Conservation (phyloP, 306 rosid genomes). For the Echinosophora koreensis region DNA sequence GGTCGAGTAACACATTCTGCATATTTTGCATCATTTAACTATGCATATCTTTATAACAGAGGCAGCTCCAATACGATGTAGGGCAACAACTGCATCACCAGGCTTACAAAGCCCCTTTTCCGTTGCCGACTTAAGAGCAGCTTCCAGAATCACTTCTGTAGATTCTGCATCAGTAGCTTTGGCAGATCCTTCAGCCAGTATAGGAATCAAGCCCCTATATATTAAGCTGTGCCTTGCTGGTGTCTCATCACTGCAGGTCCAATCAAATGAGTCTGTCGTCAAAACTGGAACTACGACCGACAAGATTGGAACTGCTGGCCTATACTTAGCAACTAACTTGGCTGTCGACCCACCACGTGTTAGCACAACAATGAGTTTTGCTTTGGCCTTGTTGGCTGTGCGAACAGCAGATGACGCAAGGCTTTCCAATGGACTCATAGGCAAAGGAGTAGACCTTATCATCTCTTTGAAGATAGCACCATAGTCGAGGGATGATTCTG, state of each 20-base stretch:
- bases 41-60: slow-evolving; percentile 92
- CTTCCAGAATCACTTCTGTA: slow-evolving; percentile 90
- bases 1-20: slow-evolving; percentile 34
- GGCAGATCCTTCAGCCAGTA: slow-evolving; percentile 94
- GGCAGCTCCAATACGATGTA: slow-evolving; percentile 89
- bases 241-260: slow-evolving; percentile 90
- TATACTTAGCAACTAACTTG: slow-evolving; percentile 88
- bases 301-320: slow-evolving; percentile 96
- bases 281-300: slow-evolving; percentile 94
- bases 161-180: slow-evolving; percentile 99
- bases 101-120: slow-evolving; percentile 75
- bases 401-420: slow-evolving; percentile 97
- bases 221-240: slow-evolving; percentile 97
- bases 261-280: slow-evolving; percentile 88
- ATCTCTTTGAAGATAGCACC: slow-evolving; percentile 92
- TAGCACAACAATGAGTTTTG: slow-evolving; percentile 87
- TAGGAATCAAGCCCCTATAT: slow-evolving; percentile 91
- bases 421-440: slow-evolving; percentile 98
- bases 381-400: slow-evolving; percentile 90
- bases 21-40: slow-evolving; percentile 60
- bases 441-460: slow-evolving; percentile 93
- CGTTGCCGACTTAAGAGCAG: slow-evolving; percentile 85
- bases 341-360: slow-evolving; percentile 94
- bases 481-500: slow-evolving; percentile 93
- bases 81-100: slow-evolving; percentile 91